phyloP scores from a whole-genome alignment of 805 yeast genomes.

The Komagataella kurtzmanii region DNA sequence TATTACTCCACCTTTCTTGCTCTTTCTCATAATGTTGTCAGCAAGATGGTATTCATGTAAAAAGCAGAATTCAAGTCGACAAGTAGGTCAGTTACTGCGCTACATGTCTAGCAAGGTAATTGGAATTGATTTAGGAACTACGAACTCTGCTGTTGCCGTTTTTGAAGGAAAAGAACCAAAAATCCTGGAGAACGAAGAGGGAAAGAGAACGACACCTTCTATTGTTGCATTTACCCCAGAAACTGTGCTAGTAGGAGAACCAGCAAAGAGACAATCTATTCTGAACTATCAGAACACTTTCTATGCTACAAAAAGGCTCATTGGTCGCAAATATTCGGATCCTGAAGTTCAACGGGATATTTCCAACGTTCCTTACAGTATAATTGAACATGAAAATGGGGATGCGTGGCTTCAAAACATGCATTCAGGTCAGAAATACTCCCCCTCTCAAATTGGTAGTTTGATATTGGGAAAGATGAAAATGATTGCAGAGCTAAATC shows the following conservation, averaged over 20 bases:
- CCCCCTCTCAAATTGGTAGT: slow-evolving; percentile 95
- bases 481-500: slow-evolving; percentile 78
- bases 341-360: slow-evolving; percentile 84
- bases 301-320: slow-evolving; percentile 89
- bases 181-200: slow-evolving; percentile 69
- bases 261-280: slow-evolving; percentile 94
- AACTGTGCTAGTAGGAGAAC: slow-evolving; percentile 83
- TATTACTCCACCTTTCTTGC: neutral
- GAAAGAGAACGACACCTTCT: slow-evolving; percentile 80
- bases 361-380: slow-evolving; percentile 79
- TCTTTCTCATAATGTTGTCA: neutral
- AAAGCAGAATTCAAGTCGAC: neutral
- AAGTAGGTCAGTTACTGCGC: neutral
- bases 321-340: slow-evolving; percentile 88
- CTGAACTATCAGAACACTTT: slow-evolving; percentile 90
- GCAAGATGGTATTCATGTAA: neutral
- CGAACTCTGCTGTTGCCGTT: slow-evolving; percentile 81
- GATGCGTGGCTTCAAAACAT: slow-evolving; percentile 82
- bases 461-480: slow-evolving; percentile 88
- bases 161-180: slow-evolving; percentile 70
- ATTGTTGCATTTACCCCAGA: slow-evolving; percentile 90
- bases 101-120: slow-evolving; percentile 40
- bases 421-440: slow-evolving; percentile 74
- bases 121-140: slow-evolving; percentile 81
- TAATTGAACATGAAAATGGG: slow-evolving; percentile 81